Percentiles rank a stretch among this genome's conserved stretches.
phyloP scores from a whole-genome alignment of 2,329 filamentous ascomycete species.

The Fusarium illudens region DNA sequence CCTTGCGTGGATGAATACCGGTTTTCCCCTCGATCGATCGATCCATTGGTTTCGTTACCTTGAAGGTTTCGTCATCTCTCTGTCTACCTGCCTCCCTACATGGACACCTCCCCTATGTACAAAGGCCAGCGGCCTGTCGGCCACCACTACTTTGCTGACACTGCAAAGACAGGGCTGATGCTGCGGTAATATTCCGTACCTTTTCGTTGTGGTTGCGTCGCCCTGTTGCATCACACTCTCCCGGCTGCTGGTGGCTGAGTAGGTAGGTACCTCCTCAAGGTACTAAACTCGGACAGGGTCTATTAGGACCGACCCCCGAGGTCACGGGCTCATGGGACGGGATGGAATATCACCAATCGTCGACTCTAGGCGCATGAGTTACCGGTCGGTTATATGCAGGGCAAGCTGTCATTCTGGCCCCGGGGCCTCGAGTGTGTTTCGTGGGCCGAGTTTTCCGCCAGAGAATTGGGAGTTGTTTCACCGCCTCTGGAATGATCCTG shows the following conservation, averaged over 20 bases:
- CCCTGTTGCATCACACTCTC: background rate
- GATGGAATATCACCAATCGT: constrained; percentile 30
- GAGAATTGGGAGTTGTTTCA: constrained; percentile 2
- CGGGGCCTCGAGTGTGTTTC: constrained; percentile 7
- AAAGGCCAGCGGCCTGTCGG: background rate
- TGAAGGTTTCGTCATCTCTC: background rate
- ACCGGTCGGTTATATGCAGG: constrained; percentile 26
- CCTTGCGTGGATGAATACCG: background rate
- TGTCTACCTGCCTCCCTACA: background rate
- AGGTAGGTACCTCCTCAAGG: too few relatives aligned
- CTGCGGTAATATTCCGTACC: background rate
- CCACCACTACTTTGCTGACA: background rate
- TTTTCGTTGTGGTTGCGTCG: background rate
- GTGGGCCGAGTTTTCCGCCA: constrained; percentile 3
- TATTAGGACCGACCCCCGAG: constrained; percentile 12
- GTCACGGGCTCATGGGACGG: constrained; percentile 20
- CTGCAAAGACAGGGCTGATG: constrained; percentile 12
- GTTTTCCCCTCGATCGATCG: background rate
- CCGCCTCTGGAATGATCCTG: constrained; percentile 6
- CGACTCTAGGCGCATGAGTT: constrained; percentile 17
- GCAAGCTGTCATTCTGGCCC: constrained; percentile 28
- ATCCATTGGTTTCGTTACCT: background rate
- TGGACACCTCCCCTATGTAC: background rate
- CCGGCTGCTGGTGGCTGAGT: constrained; percentile 11
- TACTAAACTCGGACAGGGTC: constrained; percentile 13